Conservation (phyloP, 306 rosid genomes). For the Alnus glutinosa region DNA sequence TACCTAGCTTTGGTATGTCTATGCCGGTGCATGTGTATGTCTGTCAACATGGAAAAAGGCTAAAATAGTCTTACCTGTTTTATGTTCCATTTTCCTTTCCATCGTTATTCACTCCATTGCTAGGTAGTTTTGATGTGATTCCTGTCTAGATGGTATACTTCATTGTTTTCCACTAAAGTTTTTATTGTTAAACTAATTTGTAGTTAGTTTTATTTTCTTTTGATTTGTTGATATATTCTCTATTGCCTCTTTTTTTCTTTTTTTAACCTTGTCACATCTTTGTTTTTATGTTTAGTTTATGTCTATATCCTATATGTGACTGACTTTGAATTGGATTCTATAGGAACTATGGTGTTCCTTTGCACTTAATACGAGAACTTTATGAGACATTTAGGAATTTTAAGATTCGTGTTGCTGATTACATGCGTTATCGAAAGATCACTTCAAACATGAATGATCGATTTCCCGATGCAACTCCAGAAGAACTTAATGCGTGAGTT, state of each 20-base stretch:
- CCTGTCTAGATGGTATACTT: not conserved
- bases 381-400: slow-evolving; percentile 98
- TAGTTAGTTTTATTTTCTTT: not conserved
- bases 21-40: not conserved
- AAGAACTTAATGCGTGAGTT: slow-evolving; percentile 92
- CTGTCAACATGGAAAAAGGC: not conserved
- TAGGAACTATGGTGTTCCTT: slow-evolving; percentile 92
- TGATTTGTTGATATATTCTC: not conserved
- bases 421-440: slow-evolving; percentile 88
- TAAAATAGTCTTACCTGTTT: not conserved
- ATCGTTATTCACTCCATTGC: not conserved
- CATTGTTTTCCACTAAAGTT: not conserved
- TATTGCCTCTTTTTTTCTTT: not conserved
- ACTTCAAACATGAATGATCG: slow-evolving; percentile 99
- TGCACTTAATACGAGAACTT: slow-evolving; percentile 96
- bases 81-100: not conserved
- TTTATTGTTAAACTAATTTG: not conserved
- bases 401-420: slow-evolving; percentile 84
- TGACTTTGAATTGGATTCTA: slow-evolving; percentile 31
- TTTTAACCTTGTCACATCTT: not conserved
- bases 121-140: not conserved
- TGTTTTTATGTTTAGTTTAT: not conserved
- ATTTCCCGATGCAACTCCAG: slow-evolving; percentile 94
- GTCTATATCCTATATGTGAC: not conserved
- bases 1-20: not conserved